Evolutionary conservation across 352 stramenopile species (phyloP), one percentile per base, ranked within the genome.

Genomic region (Pythium angustatum): DNA sequence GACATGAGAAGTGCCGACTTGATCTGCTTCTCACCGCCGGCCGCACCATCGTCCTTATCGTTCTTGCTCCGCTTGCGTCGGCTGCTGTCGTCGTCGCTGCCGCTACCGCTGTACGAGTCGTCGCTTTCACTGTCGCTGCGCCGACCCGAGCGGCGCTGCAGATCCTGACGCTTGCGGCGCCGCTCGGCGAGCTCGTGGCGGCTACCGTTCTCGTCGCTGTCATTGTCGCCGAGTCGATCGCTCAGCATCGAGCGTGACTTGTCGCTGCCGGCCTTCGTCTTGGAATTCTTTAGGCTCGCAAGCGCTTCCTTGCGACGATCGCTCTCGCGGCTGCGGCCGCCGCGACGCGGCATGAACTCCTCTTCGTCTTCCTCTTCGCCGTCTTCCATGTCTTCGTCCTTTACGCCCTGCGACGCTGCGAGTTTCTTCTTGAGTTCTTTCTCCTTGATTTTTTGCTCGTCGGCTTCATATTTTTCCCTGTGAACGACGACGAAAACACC

Each of bases 371-470:
- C 78, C 4, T 85, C 76, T 7, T 84, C 78, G 2, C 83, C 72
- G 5, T 71, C 77, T 12, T 83, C 70, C 5, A 77, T 76, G 0
- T 70, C 76, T 14, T 80, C 68, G 40, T 74, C 72, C 0, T 69
- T 65, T n/a, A 80, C 75, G 36, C 77, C 77, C 54, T 88, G 75
- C 6, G 72, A 76, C 6, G 81, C 83, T 1, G 81, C 85, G 21
- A 93, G 74, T 21, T 85, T 76, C 62, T 92, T 92, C 68, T 94
- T 93, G 11, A 94, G 71, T 26, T 90, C 82, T 5, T 85, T 76
- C 61, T 95, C 84, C 66, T 95, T 95, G 58, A 77, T 91, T 30
- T 86, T 85, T 50, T 91, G 79, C 58, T 91, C 83, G 19, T 92
- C 78, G 11, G 84, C 84, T 66, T 95, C 86, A 54, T 95, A 95